These are phyloP conservation scores for Leersia perrieri DNA, from an alignment of 176 grass and related monocot genomes.

Conservation along the genomic window DNA sequence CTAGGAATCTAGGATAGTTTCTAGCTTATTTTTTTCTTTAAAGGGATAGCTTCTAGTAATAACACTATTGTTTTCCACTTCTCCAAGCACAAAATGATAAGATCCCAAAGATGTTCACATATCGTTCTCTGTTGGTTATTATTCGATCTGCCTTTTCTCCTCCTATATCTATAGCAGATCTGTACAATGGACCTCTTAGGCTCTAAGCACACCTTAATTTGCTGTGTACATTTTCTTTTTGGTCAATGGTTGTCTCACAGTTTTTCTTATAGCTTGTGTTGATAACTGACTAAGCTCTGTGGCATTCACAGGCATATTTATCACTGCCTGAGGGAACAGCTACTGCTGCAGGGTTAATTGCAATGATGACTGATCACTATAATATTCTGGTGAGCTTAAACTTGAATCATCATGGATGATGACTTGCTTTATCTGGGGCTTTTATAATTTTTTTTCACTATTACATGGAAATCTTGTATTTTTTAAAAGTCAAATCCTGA, in stretches of 20 bases:
- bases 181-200: not conserved
- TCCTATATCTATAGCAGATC: not conserved
- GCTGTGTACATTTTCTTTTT: not conserved
- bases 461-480: not conserved
- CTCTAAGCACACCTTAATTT: conserved; percentile 11
- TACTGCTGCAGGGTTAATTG: conserved; percentile 84
- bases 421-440: not conserved
- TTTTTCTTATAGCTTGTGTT: conserved; percentile 9
- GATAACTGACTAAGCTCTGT: conserved; percentile 31
- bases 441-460: conserved; percentile 14
- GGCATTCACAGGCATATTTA: conserved; percentile 84
- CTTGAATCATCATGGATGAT: conserved; percentile 17
- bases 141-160: not conserved
- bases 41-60: not conserved
- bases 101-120: not conserved
- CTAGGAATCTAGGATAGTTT: not conserved
- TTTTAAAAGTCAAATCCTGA: not conserved
- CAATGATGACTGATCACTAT: conserved; percentile 98
- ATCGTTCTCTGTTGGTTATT: not conserved
- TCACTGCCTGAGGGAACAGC: conserved; percentile 91
- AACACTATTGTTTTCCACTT: not conserved
- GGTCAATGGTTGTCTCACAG: not conserved
- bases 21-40: not conserved
- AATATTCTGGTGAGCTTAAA: conserved; percentile 79
- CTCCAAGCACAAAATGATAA: conserved; percentile 11